Percentiles rank a stretch among this genome's conserved stretches.
Conservation (phyloP, 2,329 filamentous ascomycete species). For the Corniculantispora saksenae region DNA sequence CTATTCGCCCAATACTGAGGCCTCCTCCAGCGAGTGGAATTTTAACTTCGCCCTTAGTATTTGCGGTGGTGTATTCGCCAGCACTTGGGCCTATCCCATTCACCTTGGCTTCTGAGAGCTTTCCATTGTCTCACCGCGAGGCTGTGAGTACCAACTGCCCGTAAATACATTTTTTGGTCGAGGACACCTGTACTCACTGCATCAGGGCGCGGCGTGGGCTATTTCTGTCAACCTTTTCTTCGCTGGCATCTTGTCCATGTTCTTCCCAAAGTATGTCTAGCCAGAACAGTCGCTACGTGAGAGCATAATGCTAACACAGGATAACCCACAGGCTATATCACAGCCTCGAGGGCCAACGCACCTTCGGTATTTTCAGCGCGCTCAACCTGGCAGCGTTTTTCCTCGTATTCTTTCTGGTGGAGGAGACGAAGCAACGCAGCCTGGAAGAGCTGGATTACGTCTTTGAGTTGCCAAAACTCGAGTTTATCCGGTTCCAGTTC, state of each 20-base stretch:
- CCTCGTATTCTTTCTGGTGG: constrained; percentile 58
- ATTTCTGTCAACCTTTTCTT: constrained; percentile 65
- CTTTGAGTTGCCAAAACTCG: constrained; percentile 59
- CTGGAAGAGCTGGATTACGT: constrained; percentile 60
- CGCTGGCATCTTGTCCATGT: constrained; percentile 63
- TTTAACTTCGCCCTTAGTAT: too few species aligned
- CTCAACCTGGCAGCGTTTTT: constrained; percentile 56
- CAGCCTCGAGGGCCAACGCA: too few species aligned
- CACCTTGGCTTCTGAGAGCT: constrained; percentile 69
- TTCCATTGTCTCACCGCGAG: constrained; percentile 69
- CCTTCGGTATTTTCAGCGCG: constrained; percentile 57
- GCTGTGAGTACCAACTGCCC: too few species aligned
- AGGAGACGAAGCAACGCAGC: constrained; percentile 60
- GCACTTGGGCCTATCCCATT: constrained; percentile 68
- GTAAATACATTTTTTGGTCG: too few species aligned
- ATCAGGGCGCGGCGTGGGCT: constrained; percentile 72
- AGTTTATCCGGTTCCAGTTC: constrained; percentile 59
- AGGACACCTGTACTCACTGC: too few species aligned
- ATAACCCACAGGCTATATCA: too few species aligned
- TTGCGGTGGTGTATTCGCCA: constrained; percentile 52
- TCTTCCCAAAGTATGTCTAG: too few species aligned
- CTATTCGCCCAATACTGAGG: too few species aligned
- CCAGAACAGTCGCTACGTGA: too few species aligned
- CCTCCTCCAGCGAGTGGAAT: too few species aligned
- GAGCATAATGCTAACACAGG: too few species aligned